Percentiles rank a stretch among this genome's conserved stretches.
phyloP scores from a whole-genome alignment of 1,284 basidiomycete species.

The Apiotrichum montevideense region DNA sequence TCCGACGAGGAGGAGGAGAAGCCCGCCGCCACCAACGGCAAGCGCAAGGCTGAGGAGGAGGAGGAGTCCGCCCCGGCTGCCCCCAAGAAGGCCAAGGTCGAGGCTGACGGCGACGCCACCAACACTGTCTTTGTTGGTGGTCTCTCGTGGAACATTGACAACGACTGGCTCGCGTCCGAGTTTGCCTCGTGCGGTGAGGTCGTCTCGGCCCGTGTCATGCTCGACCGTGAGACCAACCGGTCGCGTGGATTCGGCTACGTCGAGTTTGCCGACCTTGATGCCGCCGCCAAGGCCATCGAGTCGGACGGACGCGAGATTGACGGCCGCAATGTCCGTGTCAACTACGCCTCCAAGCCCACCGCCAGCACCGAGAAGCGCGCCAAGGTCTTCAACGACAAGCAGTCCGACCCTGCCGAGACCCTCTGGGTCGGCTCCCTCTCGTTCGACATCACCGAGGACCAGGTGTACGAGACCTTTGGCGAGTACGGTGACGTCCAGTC shows the following conservation, averaged over 20 bases:
- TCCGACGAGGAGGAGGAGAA: constrained; percentile 37
- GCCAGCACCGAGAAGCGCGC: constrained; percentile 67
- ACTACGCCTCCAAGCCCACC: constrained; percentile 57
- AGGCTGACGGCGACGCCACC: constrained; percentile 67
- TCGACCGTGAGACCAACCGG: constrained; percentile 79
- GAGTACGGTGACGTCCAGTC: constrained; percentile 83
- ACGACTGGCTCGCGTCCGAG: constrained; percentile 88
- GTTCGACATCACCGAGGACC: constrained; percentile 74
- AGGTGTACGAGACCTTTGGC: constrained; percentile 84
- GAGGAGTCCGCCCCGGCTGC: constrained; percentile 49
- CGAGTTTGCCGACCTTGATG: constrained; percentile 64
- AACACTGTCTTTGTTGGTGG: constrained; percentile 86
- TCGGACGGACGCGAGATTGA: constrained; percentile 81
- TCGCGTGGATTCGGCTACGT: constrained; percentile 95
- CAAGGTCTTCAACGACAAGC: constrained; percentile 66
- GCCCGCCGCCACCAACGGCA: constrained; percentile 30
- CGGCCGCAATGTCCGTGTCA: constrained; percentile 80
- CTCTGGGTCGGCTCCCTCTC: constrained; percentile 90
- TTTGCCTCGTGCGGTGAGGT: constrained; percentile 87
- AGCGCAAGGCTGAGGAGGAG: constrained; percentile 50
- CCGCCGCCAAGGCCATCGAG: constrained; percentile 67
- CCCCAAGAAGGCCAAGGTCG: constrained; percentile 77
- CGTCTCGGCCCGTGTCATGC: constrained; percentile 77
- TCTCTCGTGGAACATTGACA: constrained; percentile 95
- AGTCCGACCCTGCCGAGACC: constrained; percentile 65